These are phyloP conservation scores for Solanum sitiens DNA, from an alignment of 257 asterid species.

Conservation along the genomic window DNA sequence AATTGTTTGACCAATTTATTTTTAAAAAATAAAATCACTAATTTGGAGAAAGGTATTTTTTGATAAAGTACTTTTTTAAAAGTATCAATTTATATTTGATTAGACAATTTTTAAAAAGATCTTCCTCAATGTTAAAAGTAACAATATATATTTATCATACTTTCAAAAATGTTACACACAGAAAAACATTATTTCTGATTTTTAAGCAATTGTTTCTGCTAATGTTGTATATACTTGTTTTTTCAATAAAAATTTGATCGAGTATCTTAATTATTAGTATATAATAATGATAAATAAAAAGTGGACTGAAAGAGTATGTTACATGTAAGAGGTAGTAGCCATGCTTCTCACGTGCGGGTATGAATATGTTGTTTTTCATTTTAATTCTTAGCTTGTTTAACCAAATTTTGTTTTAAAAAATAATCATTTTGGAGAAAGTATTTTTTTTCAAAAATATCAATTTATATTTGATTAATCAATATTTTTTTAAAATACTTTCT, in stretches of 20 bases:
- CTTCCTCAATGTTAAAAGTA: neutral
- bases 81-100: neutral
- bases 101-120: neutral
- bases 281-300: neutral
- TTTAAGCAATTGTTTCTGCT: neutral
- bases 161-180: neutral
- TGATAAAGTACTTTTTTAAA: fast-evolving
- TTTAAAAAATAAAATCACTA: neutral
- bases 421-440: too few relatives aligned
- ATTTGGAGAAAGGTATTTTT: neutral
- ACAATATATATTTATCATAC: neutral
- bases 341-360: neutral
- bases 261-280: too few relatives aligned
- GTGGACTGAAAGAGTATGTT: neutral
- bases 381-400: neutral
- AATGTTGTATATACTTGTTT: neutral
- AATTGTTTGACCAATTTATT: too few relatives aligned
- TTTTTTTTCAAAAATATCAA: neutral
- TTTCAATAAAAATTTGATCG: neutral
- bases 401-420: neutral
- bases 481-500: too few relatives aligned
- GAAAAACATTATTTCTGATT: neutral
- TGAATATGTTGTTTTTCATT: neutral
- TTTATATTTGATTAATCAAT: neutral
- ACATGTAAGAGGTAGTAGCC: neutral